Evolutionary conservation across 2,329 filamentous ascomycete genomes (phyloP).

Genomic region (Colletotrichum lupini): DNA sequence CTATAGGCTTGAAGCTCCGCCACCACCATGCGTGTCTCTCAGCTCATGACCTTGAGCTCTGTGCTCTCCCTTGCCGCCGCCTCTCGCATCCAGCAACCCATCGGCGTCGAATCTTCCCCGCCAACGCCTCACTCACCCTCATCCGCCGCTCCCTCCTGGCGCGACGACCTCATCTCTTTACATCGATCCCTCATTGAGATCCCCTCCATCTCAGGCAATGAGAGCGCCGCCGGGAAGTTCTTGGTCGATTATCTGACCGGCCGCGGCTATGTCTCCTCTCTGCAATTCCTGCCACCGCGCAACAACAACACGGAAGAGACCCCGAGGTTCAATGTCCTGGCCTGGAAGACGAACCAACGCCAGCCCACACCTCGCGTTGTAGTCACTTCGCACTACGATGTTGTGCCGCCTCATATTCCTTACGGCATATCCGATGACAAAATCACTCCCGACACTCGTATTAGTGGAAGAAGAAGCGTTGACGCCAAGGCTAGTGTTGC

Average conservation of each 20-base stretch:
- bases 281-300: constrained; percentile 53
- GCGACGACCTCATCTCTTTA: constrained; percentile 71
- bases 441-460: constrained; percentile 58
- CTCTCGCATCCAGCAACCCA: constrained; percentile 28
- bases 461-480: constrained; percentile 79
- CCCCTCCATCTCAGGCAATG: constrained; percentile 77
- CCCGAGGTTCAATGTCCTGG: constrained; percentile 80
- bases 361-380: constrained; percentile 67
- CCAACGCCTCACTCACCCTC: not conserved
- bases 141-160: constrained; percentile 48
- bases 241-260: constrained; percentile 73
- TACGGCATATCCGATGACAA: constrained; percentile 67
- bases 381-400: constrained; percentile 86
- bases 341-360: constrained; percentile 64
- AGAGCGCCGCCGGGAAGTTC: constrained; percentile 75
- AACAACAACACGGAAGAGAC: constrained; percentile 42
- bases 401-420: constrained; percentile 77
- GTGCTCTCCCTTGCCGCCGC: constrained; percentile 21
- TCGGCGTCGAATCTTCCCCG: constrained; percentile 18
- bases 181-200: constrained; percentile 82
- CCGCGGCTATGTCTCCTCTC: constrained; percentile 55
- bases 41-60: constrained; percentile 8
- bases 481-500: constrained; percentile 79
- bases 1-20: not conserved
- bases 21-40: constrained; percentile 22